A percentile compares a stretch with the other conserved stretches of the same genome.
Evolutionary conservation across 306 rosid species (phyloP).

Genomic region (Mimosa bimucronata): DNA sequence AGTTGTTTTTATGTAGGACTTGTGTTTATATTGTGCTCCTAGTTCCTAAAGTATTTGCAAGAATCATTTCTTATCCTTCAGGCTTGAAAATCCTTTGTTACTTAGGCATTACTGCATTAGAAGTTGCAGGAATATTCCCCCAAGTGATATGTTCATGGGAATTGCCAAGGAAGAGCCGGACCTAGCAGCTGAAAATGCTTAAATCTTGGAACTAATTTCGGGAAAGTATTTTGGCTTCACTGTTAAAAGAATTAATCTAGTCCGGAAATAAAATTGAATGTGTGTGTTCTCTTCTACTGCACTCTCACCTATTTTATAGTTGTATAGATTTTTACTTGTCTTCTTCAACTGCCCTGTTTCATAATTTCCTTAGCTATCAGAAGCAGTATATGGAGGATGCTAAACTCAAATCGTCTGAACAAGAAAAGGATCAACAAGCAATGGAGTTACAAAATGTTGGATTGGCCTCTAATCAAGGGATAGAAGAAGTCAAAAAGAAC

Average conservation of each 20-base stretch:
- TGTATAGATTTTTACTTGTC: background rate
- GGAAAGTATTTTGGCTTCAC: no score
- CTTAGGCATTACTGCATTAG: background rate
- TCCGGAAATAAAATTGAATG: no score
- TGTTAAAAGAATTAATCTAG: background rate
- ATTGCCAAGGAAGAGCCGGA: no score
- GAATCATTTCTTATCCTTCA: slow-evolving; percentile 22
- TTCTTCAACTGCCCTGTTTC: slow-evolving; percentile 23
- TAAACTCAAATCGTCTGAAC: slow-evolving; percentile 48
- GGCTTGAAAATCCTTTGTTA: slow-evolving; percentile 1
- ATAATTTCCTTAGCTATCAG: slow-evolving; percentile 58
- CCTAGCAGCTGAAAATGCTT: no score
- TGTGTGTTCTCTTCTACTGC: no score
- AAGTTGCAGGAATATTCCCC: slow-evolving; percentile 14
- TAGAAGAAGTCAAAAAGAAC: slow-evolving; percentile 42
- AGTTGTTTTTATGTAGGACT: slow-evolving; percentile 5
- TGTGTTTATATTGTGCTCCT: background rate
- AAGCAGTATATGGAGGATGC: slow-evolving; percentile 55
- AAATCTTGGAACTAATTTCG: no score
- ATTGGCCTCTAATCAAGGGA: slow-evolving; percentile 45
- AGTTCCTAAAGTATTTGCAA: slow-evolving; percentile 1
- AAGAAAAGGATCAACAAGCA: slow-evolving; percentile 43
- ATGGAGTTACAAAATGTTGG: slow-evolving; percentile 45
- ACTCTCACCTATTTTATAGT: no score
- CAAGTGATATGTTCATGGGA: slow-evolving; percentile 14